phyloP scores from a whole-genome alignment of 1,284 basidiomycete genomes.

The Caloboletus inedulis region DNA sequence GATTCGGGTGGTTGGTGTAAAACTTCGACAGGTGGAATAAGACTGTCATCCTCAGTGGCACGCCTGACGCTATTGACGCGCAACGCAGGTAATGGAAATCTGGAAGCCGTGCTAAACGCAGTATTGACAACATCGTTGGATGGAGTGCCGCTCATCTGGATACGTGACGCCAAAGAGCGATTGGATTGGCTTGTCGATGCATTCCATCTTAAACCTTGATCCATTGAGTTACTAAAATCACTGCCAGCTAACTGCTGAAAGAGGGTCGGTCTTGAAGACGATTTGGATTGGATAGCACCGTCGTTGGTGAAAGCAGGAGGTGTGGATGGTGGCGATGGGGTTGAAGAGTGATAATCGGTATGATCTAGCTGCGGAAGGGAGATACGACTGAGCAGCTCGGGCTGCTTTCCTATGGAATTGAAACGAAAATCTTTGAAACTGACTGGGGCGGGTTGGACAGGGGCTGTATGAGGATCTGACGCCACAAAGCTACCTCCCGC shows the following conservation, averaged over 20 bases:
- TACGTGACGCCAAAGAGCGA: constrained; percentile 26
- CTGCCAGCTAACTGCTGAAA: constrained; percentile 20
- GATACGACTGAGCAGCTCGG: constrained; percentile 45
- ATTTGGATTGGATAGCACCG: constrained; percentile 3
- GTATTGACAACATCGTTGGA: constrained; percentile 1
- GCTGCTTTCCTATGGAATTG: constrained; percentile 45
- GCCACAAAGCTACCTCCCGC: background rate
- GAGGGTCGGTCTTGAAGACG: constrained; percentile 25
- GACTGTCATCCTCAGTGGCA: constrained; percentile 1
- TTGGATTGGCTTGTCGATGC: constrained; percentile 9
- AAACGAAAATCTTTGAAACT: constrained; percentile 42
- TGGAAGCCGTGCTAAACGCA: background rate
- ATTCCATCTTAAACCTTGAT: background rate
- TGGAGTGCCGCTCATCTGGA: constrained; percentile 20
- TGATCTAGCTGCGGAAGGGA: constrained; percentile 32
- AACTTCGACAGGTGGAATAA: constrained; percentile 33
- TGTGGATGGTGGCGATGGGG: constrained; percentile 24
- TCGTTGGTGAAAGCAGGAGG: constrained; percentile 1
- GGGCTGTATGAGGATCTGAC: constrained; percentile 4
- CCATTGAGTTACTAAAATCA: background rate
- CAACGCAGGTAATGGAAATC: background rate
- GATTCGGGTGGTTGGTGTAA: constrained; percentile 20
- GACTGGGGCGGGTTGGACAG: constrained; percentile 16
- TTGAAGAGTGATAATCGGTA: constrained; percentile 28
- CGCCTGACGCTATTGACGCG: background rate